Evolutionary conservation across 2,329 filamentous ascomycete genomes (phyloP), one percentile per base, ranked within the genome.

Genomic region (Colletotrichum sp.): DNA sequence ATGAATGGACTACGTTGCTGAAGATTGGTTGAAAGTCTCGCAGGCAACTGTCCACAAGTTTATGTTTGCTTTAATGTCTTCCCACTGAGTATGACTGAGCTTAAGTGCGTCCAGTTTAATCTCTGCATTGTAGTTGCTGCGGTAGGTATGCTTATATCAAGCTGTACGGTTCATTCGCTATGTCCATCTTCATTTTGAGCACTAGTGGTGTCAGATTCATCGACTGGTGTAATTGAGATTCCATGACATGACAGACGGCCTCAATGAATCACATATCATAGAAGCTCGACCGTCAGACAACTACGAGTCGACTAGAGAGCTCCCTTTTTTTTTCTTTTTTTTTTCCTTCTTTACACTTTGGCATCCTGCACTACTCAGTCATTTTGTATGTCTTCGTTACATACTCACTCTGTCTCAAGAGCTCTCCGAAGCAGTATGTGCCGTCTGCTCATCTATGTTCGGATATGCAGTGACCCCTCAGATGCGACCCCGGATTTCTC

Each of bases 401-500:
- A 16, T 16, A 4, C 34, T 4, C 15, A 39, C 15, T 39, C 4
- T 5, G 36, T 18, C 36, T 39, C 36, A 18, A 39, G 36, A 39
- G 36, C 36, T n/a, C 3, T 15, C 30, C 5, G 16, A 16, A 24
- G 55, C 24, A 16, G n/a, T 52, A 16, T 13, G n/a, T 21, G n/a
- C n/a, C n/a, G 44, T 52, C 44, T 52, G 44, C 44, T 52, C 44
- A 13, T 52, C 18, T 52, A 8, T 52, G n/a, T 52, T 52, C 44
- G 44, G 44, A 52, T 52, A 52, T 34, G n/a, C 60, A 64, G 62
- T 64, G 32, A 64, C 62, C 62, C 62, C 62, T 64, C 62, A 64
- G 16, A 64, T 34, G 62, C 36, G 62, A 64, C 21, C 32, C 57
- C 16, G n/a, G 32, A 26, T 12, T 64, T 55, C 36, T 69, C 28